A percentile compares a stretch with the other conserved stretches of the same genome.
phyloP scores from a whole-genome alignment of 2,329 filamentous ascomycete species.

The Atkinsonella hypoxylon region DNA sequence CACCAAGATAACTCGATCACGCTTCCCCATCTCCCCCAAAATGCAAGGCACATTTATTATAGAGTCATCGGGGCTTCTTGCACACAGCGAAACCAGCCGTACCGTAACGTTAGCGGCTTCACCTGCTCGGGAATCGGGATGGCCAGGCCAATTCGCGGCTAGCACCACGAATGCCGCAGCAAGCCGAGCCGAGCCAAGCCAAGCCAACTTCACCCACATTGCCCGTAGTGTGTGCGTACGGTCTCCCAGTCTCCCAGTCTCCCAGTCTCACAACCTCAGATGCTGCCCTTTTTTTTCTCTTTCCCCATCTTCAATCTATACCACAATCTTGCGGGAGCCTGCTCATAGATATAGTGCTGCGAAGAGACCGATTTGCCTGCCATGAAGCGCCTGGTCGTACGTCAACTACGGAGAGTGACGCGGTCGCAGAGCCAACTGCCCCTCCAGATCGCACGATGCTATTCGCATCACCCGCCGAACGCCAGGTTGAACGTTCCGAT shows the following conservation, averaged over 20 bases:
- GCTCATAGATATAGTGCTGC: conserved; percentile 3
- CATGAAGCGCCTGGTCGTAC: conserved; percentile 23
- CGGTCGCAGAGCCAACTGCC: conserved; percentile 10
- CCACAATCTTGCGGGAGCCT: background rate
- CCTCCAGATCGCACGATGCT: conserved; percentile 20
- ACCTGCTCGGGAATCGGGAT: background rate
- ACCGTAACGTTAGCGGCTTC: background rate
- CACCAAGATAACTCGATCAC: too few species aligned
- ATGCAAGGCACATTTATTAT: background rate
- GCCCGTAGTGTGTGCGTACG: background rate
- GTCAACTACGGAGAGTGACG: conserved; percentile 19
- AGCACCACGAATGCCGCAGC: conserved; percentile 17
- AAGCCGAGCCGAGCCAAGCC: conserved; percentile 25
- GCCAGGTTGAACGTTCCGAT: conserved; percentile 70
- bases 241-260: too few species aligned
- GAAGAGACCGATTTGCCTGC: conserved; percentile 2
- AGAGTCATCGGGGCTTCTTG: background rate
- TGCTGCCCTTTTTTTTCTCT: background rate
- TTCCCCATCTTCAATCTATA: conserved; percentile 3
- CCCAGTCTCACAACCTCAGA: too few species aligned
- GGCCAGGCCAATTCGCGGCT: background rate
- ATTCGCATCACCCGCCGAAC: conserved; percentile 46
- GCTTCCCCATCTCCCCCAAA: too few species aligned
- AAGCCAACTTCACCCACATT: conserved; percentile 13
- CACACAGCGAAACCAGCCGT: background rate